Percentiles rank a stretch among this genome's conserved stretches.
Evolutionary conservation across 352 stramenopile genomes (phyloP).

Genomic region (Elongisporangium undulatum): DNA sequence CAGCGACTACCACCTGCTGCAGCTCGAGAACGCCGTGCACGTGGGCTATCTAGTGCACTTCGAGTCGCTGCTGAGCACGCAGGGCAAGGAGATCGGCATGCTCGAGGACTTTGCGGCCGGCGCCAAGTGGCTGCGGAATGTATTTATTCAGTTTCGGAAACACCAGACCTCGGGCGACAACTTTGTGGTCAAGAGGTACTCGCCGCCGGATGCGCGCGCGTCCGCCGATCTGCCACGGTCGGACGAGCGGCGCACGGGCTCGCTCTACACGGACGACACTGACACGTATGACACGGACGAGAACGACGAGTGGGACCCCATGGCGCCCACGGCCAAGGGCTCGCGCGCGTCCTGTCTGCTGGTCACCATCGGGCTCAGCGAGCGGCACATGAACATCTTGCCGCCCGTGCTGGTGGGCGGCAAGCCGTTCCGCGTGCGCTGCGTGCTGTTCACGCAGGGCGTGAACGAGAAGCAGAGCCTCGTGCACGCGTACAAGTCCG

Average conservation of each 20-base stretch:
- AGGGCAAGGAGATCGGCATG: conserved; percentile 95
- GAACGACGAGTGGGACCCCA: conserved; percentile 13
- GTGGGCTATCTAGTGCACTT: conserved; percentile 80
- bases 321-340: neutral
- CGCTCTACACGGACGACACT: conserved; percentile 8
- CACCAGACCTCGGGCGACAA: conserved; percentile 31
- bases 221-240: conserved; percentile 1
- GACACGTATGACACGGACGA: conserved; percentile 8
- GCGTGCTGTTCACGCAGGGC: conserved; percentile 76
- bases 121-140: conserved; percentile 73
- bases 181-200: conserved; percentile 61
- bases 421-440: conserved; percentile 48
- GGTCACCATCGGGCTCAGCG: conserved; percentile 58
- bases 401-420: conserved; percentile 38
- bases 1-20: conserved; percentile 48
- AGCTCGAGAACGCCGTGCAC: conserved; percentile 45
- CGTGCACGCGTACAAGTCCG: conserved; percentile 72
- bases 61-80: conserved; percentile 84
- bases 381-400: conserved; percentile 48
- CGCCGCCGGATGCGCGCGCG: conserved; percentile 23
- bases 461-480: conserved; percentile 86
- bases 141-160: conserved; percentile 74
- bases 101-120: conserved; percentile 88
- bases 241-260: conserved; percentile 1
- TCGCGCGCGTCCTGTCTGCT: conserved; percentile 29